Conservation (phyloP, 192 early-diverging fungal species). For the Coemansia sp. region DNA sequence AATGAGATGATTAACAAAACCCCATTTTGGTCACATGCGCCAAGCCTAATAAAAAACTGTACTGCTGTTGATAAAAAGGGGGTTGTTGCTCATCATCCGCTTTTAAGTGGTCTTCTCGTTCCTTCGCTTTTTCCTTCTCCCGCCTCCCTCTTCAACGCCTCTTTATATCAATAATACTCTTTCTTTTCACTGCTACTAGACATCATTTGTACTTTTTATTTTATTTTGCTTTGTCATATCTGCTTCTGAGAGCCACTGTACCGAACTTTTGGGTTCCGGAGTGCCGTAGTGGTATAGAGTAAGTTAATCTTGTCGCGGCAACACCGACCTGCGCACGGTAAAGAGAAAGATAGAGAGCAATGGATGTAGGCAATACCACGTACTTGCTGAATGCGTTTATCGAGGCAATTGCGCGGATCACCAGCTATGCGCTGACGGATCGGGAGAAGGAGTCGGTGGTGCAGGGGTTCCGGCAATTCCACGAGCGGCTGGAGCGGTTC, state of each 20-base stretch:
- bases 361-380: slow-evolving; percentile 21
- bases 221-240: not conserved
- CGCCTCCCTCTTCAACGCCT: not conserved
- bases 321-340: not conserved
- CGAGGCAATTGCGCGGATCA: slow-evolving; percentile 61
- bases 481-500: slow-evolving; percentile 66
- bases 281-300: too few species aligned
- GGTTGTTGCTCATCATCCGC: too few species aligned
- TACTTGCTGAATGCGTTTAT: slow-evolving; percentile 59
- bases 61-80: not conserved
- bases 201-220: not conserved
- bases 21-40: too few species aligned
- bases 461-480: slow-evolving; percentile 60
- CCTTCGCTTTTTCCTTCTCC: not conserved
- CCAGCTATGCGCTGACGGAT: slow-evolving; percentile 66
- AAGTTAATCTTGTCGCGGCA: not conserved
- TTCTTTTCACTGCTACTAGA: not conserved
- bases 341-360: not conserved
- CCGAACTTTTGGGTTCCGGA: too few species aligned
- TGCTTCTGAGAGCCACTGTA: not conserved
- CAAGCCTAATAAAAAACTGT: not conserved
- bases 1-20: not conserved
- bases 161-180: too few species aligned
- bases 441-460: slow-evolving; percentile 66
- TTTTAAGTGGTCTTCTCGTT: too few species aligned